Evolutionary conservation across 208 protist species (phyloP).

Genomic region (Acanthamoeba culbertsoni): DNA sequence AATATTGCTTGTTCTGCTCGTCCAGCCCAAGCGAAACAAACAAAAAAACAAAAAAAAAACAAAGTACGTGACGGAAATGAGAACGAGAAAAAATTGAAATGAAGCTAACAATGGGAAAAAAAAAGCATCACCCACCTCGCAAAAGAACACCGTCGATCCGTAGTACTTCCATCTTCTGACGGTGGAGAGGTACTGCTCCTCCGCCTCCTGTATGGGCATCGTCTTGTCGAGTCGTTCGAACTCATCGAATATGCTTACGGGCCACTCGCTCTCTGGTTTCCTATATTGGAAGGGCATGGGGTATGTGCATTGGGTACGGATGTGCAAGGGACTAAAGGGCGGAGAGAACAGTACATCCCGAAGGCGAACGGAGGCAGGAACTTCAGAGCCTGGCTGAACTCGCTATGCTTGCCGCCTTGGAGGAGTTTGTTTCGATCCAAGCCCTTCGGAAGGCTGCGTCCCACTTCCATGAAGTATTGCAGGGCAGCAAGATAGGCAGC

Average conservation of each 20-base stretch:
- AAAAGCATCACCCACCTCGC: neutral
- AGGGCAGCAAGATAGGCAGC: neutral
- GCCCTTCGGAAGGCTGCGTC: neutral
- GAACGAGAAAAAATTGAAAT: neutral
- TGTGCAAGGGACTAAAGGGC: neutral
- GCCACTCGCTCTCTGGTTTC: slow-evolving; percentile 33
- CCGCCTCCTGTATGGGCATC: neutral
- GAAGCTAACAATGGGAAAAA: neutral
- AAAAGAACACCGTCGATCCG: slow-evolving; percentile 11
- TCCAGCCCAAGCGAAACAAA: neutral
- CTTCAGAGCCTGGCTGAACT: neutral
- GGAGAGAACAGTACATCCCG: neutral
- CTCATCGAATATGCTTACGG: neutral
- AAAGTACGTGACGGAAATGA: neutral
- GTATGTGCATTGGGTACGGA: neutral
- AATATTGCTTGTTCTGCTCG: slow-evolving; percentile 2
- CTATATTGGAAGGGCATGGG: neutral
- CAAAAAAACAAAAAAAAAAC: neutral
- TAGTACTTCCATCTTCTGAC: slow-evolving; percentile 37
- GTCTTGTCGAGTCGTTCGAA: neutral
- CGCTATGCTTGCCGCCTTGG: neutral
- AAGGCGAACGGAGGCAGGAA: slow-evolving; percentile 20
- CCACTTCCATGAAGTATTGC: slow-evolving; percentile 17
- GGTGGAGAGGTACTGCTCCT: slow-evolving; percentile 17
- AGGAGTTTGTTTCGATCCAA: neutral